These are phyloP conservation scores for Dendrobium officinale DNA, from an alignment of 106 monocot genomes.

Conservation along the genomic window DNA sequence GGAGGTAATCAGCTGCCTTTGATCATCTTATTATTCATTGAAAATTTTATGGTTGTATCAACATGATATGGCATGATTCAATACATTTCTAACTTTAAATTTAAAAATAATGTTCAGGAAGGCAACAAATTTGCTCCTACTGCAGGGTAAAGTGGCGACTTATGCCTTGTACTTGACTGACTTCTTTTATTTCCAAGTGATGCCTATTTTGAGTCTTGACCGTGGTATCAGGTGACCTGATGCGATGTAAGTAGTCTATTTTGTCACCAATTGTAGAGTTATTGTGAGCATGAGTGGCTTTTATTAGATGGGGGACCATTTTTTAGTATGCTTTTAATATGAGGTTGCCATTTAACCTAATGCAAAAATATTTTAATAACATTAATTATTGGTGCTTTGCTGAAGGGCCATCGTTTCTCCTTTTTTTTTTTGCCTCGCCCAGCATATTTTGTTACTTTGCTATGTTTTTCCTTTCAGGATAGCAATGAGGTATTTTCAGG, in stretches of 20 bases:
- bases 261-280: too few species aligned
- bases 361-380: too few species aligned
- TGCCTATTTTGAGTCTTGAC: constrained; percentile 26
- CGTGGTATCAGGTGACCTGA: constrained; percentile 22
- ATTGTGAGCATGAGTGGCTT: too few species aligned
- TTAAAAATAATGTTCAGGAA: constrained; percentile 29
- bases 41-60: background rate
- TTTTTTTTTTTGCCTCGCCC: too few species aligned
- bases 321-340: too few species aligned
- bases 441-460: background rate
- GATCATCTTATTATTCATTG: background rate
- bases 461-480: constrained; percentile 5
- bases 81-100: constrained; percentile 1
- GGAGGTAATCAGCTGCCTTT: constrained; percentile 31
- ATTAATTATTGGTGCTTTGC: too few species aligned
- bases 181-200: constrained; percentile 64
- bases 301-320: too few species aligned
- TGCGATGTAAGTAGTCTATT: constrained; percentile 24
- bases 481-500: constrained; percentile 42
- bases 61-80: background rate
- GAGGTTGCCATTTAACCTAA: too few species aligned
- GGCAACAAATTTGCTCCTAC: constrained; percentile 52
- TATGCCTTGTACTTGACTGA: constrained; percentile 61
- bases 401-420: too few species aligned
- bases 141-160: constrained; percentile 52